Conservation (phyloP, 2,329 filamentous ascomycete genomes). For the Aureobasidium sp. region DNA sequence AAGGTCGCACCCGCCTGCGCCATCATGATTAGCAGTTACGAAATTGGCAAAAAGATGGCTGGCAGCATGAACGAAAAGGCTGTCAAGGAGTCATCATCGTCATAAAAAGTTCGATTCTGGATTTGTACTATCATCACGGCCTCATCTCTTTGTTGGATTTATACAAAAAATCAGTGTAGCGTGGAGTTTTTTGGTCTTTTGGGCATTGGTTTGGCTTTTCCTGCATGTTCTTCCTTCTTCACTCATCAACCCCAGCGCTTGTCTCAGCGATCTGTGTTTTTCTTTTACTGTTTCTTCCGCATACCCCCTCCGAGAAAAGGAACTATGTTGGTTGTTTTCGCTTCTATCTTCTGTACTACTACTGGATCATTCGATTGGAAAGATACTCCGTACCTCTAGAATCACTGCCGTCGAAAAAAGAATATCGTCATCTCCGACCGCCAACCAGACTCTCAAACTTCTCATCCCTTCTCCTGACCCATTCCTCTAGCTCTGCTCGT, state of each 20-base stretch:
- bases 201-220: background rate
- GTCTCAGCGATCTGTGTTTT: background rate
- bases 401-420: background rate
- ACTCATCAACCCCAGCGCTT: background rate
- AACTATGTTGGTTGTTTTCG: background rate
- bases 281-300: background rate
- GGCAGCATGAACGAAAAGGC: slow-evolving; percentile 60
- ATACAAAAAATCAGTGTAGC: background rate
- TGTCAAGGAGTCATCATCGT: slow-evolving; percentile 1
- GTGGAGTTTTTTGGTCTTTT: background rate
- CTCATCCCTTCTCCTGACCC: slow-evolving; percentile 60
- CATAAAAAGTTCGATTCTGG: background rate
- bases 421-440: background rate
- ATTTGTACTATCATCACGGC: background rate
- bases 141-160: background rate
- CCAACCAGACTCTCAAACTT: slow-evolving; percentile 66
- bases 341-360: background rate
- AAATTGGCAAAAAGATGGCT: slow-evolving; percentile 87
- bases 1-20: slow-evolving; percentile 96
- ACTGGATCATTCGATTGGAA: background rate
- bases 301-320: background rate
- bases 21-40: slow-evolving; percentile 98
- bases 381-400: too few relatives aligned
- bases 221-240: background rate
- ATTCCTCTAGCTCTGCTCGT: slow-evolving; percentile 54